Evolutionary conservation across 176 grass and related monocot species (phyloP), one percentile per base, ranked within the genome.

Genomic region (Coix lacrymajobi): DNA sequence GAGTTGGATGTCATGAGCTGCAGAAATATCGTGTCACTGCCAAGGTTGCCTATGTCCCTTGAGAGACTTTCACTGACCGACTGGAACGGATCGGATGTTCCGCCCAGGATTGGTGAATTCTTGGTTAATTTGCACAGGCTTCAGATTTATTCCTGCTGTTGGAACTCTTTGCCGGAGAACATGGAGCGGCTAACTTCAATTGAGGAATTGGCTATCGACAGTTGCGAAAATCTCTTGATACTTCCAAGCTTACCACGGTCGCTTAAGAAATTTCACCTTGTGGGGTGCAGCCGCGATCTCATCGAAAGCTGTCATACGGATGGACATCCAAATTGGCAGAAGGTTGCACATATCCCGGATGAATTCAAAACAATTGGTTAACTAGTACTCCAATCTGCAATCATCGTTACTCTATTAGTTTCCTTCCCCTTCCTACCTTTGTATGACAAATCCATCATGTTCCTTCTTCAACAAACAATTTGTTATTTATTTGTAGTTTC

Each of bases 251-350:
- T 80, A 11, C 77, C 78, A 24, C 7, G 1, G 10, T 80, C 63
- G 1, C 20, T 80, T 13, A 38, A 38, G 78, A 19, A 11, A 5
- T 9, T 80, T 14, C 22, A 1, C 38, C 8, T 80, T 28, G n/a
- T 10, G n/a, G n/a, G n/a, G 15, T 81, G 64, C n/a, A 3, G 13
- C 34, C 8, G 3, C 1, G 38, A 8, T 39, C 65, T 81, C 9
- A 7, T 3, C 1, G 14, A 39, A 14, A 56, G 15, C 14, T 81
- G 65, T 57, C 32, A 29, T 14, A 30, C 30, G 1, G 8, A 16
- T 5, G 64, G 78, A 56, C 44, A 69, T 57, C 65, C 20, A 81
- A 81, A 81, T 20, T 69, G 64, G 65, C 14, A 76, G 51, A 58
- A 69, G 66, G 40, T 69, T 41, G 11, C 1, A 8, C 37, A 69